These are phyloP conservation scores for Chloranthus sessilifolius DNA, from an alignment of 164 flowering plant genomes.

Conservation along the genomic window DNA sequence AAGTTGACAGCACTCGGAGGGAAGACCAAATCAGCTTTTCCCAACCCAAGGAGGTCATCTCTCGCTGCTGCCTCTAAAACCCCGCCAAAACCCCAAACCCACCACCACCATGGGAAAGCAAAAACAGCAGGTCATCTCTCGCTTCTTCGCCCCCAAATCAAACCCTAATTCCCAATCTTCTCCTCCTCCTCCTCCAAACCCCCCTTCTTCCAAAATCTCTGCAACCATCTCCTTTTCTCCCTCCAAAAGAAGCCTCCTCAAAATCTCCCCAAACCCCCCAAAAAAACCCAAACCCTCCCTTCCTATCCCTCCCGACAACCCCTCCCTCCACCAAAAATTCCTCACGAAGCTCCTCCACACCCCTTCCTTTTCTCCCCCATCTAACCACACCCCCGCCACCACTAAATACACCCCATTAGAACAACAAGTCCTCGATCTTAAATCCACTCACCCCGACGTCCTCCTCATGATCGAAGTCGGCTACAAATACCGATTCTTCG, in stretches of 20 bases:
- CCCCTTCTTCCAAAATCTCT: slow-evolving; percentile 48
- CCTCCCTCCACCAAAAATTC: slow-evolving; percentile 59
- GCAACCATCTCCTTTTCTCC: slow-evolving; percentile 79
- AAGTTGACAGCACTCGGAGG: too few species aligned
- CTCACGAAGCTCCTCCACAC: slow-evolving; percentile 61
- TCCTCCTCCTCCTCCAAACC: slow-evolving; percentile 18
- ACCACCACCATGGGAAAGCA: slow-evolving; percentile 60
- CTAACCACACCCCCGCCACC: background rate
- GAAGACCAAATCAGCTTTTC: too few species aligned
- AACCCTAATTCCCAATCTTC: slow-evolving; percentile 26
- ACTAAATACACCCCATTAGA: slow-evolving; percentile 81
- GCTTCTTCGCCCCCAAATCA: slow-evolving; percentile 85
- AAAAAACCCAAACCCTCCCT: slow-evolving; percentile 43
- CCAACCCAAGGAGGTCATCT: too few species aligned
- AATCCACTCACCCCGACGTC: slow-evolving; percentile 66
- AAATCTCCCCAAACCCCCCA: slow-evolving; percentile 4
- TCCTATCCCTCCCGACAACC: slow-evolving; percentile 33
- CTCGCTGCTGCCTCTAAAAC: too few species aligned
- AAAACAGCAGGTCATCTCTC: slow-evolving; percentile 88
- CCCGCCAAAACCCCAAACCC: too few species aligned
- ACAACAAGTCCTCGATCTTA: slow-evolving; percentile 73
- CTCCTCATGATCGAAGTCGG: slow-evolving; percentile 94
- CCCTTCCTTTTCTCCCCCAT: slow-evolving; percentile 4
- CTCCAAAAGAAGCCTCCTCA: slow-evolving; percentile 35
- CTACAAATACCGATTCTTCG: slow-evolving; percentile 77